A percentile compares a stretch with the other conserved stretches of the same genome.
These are phyloP conservation scores for Cystofilobasidium bisporidii DNA, from an alignment of 768 basidiomycete genomes.

Conservation along the genomic window DNA sequence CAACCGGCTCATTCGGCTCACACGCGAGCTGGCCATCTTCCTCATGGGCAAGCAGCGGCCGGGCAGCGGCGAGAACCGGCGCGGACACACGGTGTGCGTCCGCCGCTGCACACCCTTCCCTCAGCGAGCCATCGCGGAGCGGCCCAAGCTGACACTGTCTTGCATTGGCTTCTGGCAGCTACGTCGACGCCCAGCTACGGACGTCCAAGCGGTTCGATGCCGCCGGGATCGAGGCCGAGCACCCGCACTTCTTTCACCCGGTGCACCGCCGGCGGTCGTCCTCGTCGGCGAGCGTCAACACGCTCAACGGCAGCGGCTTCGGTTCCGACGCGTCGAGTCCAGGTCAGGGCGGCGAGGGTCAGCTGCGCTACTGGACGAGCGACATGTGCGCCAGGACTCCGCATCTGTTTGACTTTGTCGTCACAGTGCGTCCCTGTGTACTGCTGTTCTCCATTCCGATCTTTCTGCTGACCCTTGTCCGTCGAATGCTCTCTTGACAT, in stretches of 20 bases:
- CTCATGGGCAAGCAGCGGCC: conserved; percentile 67
- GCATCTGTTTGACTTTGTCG: conserved; percentile 92
- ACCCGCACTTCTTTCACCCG: conserved; percentile 80
- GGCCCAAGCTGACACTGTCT: too few relatives aligned
- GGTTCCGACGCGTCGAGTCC: conserved; percentile 6
- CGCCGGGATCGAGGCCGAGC: conserved; percentile 68
- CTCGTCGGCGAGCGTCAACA: conserved; percentile 33
- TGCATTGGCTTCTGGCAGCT: too few relatives aligned
- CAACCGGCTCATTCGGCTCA: conserved; percentile 89
- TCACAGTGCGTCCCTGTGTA: conserved; percentile 58
- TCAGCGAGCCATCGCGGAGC: too few relatives aligned
- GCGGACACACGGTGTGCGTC: conserved; percentile 77
- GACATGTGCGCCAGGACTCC: conserved; percentile 87
- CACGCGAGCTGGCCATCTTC: conserved; percentile 84
- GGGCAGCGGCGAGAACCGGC: conserved; percentile 33
- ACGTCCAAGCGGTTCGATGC: conserved; percentile 90
- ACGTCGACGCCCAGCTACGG: conserved; percentile 86
- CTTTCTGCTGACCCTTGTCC: not conserved
- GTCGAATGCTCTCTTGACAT: conserved; percentile 13
- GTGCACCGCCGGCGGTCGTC: conserved; percentile 65
- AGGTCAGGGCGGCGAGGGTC: conserved; percentile 51
- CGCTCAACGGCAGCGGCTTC: conserved; percentile 17
- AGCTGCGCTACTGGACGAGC: conserved; percentile 93
- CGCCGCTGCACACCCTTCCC: conserved; percentile 28
- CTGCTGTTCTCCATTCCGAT: not conserved